A percentile compares a stretch with the other conserved stretches of the same genome.
phyloP scores from a whole-genome alignment of 306 rosid genomes.

The Prunus persica region Prunus_persica_NCBIv2 NC_034012.1:16386501-16387000 shows the following conservation, averaged over 20 bases:
- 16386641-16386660: constrained; percentile 18
- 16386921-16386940: background rate
- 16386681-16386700: too few relatives aligned
- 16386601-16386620: constrained; percentile 91
- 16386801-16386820: background rate
- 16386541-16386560: constrained; percentile 83
- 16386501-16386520: constrained; percentile 88
- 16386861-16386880: background rate
- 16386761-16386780: background rate
- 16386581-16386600: constrained; percentile 92
- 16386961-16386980: background rate
- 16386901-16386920: background rate
- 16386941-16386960: constrained; percentile 1
- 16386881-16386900: background rate
- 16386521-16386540: constrained; percentile 94
- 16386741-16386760: background rate
- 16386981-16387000: background rate
- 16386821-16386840: background rate
- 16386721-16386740: background rate
- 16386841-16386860: background rate
- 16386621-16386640: constrained; percentile 98
- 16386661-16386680: background rate
- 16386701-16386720: background rate
- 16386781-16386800: background rate
- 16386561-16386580: constrained; percentile 76